Evolutionary conservation across 495 filamentous ascomycete species (phyloP).

Genomic region (Delitschia confertaspora): DNA sequence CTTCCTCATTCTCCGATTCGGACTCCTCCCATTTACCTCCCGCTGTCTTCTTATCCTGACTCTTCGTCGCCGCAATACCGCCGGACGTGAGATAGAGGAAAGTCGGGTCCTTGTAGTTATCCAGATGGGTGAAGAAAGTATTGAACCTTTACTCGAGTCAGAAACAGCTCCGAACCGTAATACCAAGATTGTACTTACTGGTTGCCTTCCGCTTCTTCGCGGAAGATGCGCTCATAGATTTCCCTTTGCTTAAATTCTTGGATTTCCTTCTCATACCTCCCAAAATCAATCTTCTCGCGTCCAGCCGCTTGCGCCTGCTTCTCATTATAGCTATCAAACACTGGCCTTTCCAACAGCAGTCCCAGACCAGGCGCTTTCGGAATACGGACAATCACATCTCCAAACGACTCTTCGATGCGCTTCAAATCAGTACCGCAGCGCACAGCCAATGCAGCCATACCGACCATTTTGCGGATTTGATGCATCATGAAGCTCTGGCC

Average conservation of each 20-base stretch:
- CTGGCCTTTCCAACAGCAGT: slow-evolving; percentile 76
- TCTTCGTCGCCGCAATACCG: slow-evolving; percentile 21
- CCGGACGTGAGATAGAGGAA: slow-evolving; percentile 64
- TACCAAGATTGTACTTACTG: slow-evolving; percentile 15
- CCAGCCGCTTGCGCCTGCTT: slow-evolving; percentile 45
- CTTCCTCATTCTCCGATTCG: slow-evolving; percentile 23
- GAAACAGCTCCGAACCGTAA: slow-evolving; percentile 9
- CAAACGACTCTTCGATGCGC: slow-evolving; percentile 53
- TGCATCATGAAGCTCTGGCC: slow-evolving; percentile 99
- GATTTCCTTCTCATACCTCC: slow-evolving; percentile 65
- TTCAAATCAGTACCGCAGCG: slow-evolving; percentile 60
- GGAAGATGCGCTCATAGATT: slow-evolving; percentile 87
- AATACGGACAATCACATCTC: slow-evolving; percentile 64
- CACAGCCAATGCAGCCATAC: slow-evolving; percentile 75
- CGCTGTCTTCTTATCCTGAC: slow-evolving; percentile 10
- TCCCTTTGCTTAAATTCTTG: slow-evolving; percentile 82
- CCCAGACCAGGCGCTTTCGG: slow-evolving; percentile 89
- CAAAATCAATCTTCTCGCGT: slow-evolving; percentile 63
- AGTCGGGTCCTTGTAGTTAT: slow-evolving; percentile 60
- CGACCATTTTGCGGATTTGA: slow-evolving; percentile 98
- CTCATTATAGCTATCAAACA: slow-evolving; percentile 78
- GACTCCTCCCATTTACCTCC: slow-evolving; percentile 21
- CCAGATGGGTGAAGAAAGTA: slow-evolving; percentile 75
- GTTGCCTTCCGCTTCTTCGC: slow-evolving; percentile 64
- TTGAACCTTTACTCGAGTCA: slow-evolving; percentile 49